Evolutionary conservation across 2,329 filamentous ascomycete species (phyloP).

Genomic region (Penicillium sp.): DNA sequence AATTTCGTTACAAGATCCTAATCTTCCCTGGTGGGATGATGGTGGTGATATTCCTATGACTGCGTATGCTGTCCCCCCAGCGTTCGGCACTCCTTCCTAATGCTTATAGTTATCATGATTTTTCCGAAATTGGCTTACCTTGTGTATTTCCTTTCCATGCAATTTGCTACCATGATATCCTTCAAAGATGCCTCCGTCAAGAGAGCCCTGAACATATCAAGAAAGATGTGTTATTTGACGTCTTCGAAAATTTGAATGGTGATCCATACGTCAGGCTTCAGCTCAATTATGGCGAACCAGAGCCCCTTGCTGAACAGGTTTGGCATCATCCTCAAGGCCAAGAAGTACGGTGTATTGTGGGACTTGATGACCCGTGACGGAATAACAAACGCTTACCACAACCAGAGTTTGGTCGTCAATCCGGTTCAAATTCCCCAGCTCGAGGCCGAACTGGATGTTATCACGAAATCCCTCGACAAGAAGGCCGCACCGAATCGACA

Average conservation of each 20-base stretch:
- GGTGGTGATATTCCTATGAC: too few species aligned
- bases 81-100: too few species aligned
- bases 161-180: too few species aligned
- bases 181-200: too few species aligned
- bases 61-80: too few species aligned
- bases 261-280: background rate
- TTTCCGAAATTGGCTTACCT: too few species aligned
- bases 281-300: background rate
- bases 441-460: background rate
- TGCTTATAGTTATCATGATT: too few species aligned
- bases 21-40: too few species aligned
- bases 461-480: background rate
- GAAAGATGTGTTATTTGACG: background rate
- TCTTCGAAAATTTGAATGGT: background rate
- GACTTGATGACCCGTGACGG: background rate
- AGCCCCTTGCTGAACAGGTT: background rate
- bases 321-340: background rate
- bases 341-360: background rate
- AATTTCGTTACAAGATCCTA: too few species aligned
- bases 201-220: background rate
- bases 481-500: background rate
- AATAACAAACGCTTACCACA: background rate
- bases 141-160: too few species aligned
- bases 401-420: background rate
- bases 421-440: background rate